Conservation (phyloP, 2,329 filamentous ascomycete species). For the Cadophora malorum region DNA sequence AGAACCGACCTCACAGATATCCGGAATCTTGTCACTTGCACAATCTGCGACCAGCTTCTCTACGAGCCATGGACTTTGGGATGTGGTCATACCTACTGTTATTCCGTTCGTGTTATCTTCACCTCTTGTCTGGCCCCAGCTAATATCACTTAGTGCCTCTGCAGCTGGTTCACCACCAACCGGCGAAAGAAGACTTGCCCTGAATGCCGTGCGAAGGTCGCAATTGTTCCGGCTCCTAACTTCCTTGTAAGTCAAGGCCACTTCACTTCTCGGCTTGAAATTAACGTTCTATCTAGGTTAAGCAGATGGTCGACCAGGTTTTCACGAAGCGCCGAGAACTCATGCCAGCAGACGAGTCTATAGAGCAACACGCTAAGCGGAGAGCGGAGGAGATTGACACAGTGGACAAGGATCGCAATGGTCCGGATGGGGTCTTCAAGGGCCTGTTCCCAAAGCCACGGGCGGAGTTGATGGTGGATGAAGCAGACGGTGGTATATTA, state of each 20-base stretch:
- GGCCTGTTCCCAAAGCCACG: conserved; percentile 50
- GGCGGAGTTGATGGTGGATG: conserved; percentile 52
- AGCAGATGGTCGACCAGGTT: conserved; percentile 64
- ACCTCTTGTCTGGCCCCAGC: background rate
- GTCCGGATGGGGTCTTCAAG: conserved; percentile 64
- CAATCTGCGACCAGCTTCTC: conserved; percentile 70
- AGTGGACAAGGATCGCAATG: conserved; percentile 65
- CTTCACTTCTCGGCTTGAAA: background rate
- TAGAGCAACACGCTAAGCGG: conserved; percentile 63
- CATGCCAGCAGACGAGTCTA: conserved; percentile 66
- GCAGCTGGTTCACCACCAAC: conserved; percentile 48
- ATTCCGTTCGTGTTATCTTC: conserved; percentile 55
- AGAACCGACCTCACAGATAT: conserved; percentile 64
- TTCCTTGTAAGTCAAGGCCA: conserved; percentile 58
- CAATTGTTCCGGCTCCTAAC: conserved; percentile 65
- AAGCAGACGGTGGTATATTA: conserved; percentile 61
- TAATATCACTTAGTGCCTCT: conserved; percentile 44
- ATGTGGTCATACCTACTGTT: conserved; percentile 77
- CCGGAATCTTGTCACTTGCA: conserved; percentile 66
- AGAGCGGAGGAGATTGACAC: conserved; percentile 64
- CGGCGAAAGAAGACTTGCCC: conserved; percentile 69
- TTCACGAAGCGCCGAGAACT: conserved; percentile 66
- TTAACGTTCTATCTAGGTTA: conserved; percentile 52
- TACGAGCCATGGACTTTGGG: conserved; percentile 73
- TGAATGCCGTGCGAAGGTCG: conserved; percentile 67